Conservation (phyloP, 352 stramenopile genomes). For the Elongisporangium prolatum region DNA sequence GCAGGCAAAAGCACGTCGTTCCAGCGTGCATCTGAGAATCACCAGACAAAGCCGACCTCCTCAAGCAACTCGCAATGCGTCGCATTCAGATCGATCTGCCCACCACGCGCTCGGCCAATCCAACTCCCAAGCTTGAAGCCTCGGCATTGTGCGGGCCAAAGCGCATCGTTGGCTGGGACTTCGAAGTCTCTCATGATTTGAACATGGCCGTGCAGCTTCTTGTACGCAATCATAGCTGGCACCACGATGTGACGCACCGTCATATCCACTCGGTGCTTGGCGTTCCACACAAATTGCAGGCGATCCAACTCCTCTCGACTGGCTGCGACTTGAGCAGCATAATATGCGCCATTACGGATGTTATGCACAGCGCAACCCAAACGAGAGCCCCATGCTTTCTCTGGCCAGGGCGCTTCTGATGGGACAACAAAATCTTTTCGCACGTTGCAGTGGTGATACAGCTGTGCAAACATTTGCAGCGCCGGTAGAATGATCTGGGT, state of each 20-base stretch:
- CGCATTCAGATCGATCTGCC: slow-evolving; percentile 32
- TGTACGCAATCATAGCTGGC: slow-evolving; percentile 49
- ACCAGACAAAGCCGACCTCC: slow-evolving; percentile 62
- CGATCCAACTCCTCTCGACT: slow-evolving; percentile 70
- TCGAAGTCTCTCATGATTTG: slow-evolving; percentile 68
- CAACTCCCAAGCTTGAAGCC: slow-evolving; percentile 69
- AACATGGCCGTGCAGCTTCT: slow-evolving; percentile 33
- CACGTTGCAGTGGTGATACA: slow-evolving; percentile 10
- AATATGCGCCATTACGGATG: slow-evolving; percentile 85
- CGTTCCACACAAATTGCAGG: slow-evolving; percentile 92
- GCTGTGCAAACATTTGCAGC: slow-evolving; percentile 6
- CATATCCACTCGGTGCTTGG: slow-evolving; percentile 53
- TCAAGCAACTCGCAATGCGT: slow-evolving; percentile 50
- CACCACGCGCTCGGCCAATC: slow-evolving; percentile 59
- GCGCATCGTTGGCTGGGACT: slow-evolving; percentile 41
- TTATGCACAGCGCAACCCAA: slow-evolving; percentile 90
- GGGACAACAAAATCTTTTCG: slow-evolving; percentile 14
- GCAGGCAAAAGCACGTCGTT: slow-evolving; percentile 57
- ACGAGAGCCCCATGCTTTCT: slow-evolving; percentile 30
- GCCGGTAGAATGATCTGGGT: slow-evolving; percentile 10
- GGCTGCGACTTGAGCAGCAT: slow-evolving; percentile 70
- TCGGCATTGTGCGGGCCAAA: slow-evolving; percentile 45
- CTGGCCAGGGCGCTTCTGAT: slow-evolving; percentile 4
- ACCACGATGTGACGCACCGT: slow-evolving; percentile 49
- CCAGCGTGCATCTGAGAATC: slow-evolving; percentile 69